Evolutionary conservation across 371 early-diverging fungal species (phyloP), one percentile per base, ranked within the genome.

Genomic region (Apophysomyces ossiformis): DNA sequence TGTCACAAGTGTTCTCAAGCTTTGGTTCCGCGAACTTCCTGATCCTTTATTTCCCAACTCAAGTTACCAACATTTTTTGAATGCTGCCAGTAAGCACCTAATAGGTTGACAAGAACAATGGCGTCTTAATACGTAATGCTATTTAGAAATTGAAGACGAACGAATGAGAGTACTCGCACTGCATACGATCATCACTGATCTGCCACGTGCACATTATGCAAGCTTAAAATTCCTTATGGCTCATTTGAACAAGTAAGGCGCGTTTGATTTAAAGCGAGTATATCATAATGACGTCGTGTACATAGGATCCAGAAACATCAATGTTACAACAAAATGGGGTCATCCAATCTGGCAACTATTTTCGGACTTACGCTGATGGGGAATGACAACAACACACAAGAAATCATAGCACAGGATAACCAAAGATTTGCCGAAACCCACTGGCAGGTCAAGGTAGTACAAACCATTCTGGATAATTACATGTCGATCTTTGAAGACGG

Each of bases 1-100:
- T 60, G 81, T 95, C 9, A 79, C 95, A 37, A 88, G 94, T 58
- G 89, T 92, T n/a, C 79, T 97, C 37, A 96, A 97, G 68, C 79
- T 93, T 36, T 97, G 90, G 84, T 91, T 97, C 74, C 87, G 97
- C 21, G 95, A 96, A 70, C 77, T 97, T 16, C 95, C 96, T 11
- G 93, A 94, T 54, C 90, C 95, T 2, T 77, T 96, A 1, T 78
- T 97, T 58, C 91, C 96, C 13, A 71, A 78, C 41, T 60, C 70
- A 13, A 69, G 85, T 57, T 91, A 89, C 71, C 79, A 85, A 8
- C 75, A 85, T 18, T 86, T 96, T 57, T 72, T 92, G 45, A 83
- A 86, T 60, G 92, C 92, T 9, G 88, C 90, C 1, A 79, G 90
- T 80, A 77, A 73, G 81, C 80, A 13, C 45, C 15, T 26, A 2